These are phyloP conservation scores for Fusarium euwallaceae DNA, from an alignment of 2,329 filamentous ascomycete genomes.

Conservation along the genomic window DNA sequence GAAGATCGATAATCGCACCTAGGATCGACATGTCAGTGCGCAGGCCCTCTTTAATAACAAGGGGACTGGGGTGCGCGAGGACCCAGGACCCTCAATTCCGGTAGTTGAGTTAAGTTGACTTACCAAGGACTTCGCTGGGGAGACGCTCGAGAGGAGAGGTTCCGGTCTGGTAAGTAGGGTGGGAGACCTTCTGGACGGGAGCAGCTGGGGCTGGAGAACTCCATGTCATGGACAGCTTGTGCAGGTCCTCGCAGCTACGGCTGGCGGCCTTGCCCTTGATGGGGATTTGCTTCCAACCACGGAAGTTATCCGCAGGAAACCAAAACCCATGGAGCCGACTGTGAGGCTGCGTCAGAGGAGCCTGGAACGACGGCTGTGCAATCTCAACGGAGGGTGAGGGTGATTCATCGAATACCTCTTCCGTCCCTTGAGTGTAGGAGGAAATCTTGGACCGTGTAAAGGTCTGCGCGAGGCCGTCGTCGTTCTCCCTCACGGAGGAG, in stretches of 20 bases:
- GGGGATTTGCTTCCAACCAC: constrained; percentile 73
- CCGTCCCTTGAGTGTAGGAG: constrained; percentile 64
- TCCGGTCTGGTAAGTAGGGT: constrained; percentile 56
- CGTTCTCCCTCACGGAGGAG: constrained; percentile 72
- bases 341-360: constrained; percentile 67
- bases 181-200: constrained; percentile 44
- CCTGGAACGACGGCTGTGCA: constrained; percentile 61
- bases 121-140: constrained; percentile 79
- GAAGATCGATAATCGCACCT: constrained; percentile 81
- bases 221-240: constrained; percentile 68
- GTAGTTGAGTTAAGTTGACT: constrained; percentile 48
- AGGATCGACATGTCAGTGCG: constrained; percentile 40
- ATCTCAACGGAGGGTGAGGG: constrained; percentile 58
- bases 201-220: constrained; percentile 55
- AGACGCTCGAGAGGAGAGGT: constrained; percentile 74
- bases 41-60: constrained; percentile 19
- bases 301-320: constrained; percentile 69
- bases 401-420: constrained; percentile 66
- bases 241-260: constrained; percentile 72
- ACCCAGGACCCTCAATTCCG: constrained; percentile 10
- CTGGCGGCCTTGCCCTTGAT: constrained; percentile 71
- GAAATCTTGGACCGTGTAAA: constrained; percentile 75
- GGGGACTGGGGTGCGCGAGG: constrained; percentile 25
- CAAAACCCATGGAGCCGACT: constrained; percentile 71
- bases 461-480: constrained; percentile 70